Evolutionary conservation across 139 green algal species (phyloP).

Genomic region (Asterochloris sp.): DNA sequence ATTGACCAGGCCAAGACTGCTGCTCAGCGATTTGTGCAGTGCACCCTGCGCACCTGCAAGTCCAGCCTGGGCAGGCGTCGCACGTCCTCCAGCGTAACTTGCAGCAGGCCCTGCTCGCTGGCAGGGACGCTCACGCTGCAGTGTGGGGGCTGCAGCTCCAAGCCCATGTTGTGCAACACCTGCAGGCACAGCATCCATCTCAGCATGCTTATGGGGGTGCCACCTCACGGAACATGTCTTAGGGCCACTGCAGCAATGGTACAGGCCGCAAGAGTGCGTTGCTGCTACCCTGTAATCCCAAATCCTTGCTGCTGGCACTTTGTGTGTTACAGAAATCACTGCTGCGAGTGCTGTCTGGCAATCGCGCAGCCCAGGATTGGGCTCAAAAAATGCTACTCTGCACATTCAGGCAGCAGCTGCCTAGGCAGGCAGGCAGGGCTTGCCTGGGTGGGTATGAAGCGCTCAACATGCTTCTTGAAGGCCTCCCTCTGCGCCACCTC

Average conservation of each 20-base stretch:
- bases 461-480: conserved; percentile 54
- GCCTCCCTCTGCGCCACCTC: conserved; percentile 57
- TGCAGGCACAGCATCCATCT: not conserved
- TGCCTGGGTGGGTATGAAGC: conserved; percentile 46
- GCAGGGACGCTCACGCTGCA: conserved; percentile 7
- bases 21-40: too few relatives aligned
- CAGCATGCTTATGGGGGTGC: not conserved
- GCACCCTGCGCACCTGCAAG: too few relatives aligned
- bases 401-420: not conserved
- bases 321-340: not conserved
- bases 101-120: not conserved
- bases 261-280: not conserved
- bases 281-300: too few relatives aligned
- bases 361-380: not conserved
- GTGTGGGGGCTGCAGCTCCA: not conserved
- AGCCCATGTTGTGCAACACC: conserved; percentile 11
- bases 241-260: not conserved
- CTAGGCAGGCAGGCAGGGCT: not conserved
- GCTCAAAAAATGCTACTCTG: not conserved
- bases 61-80: not conserved
- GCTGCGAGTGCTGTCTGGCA: not conserved
- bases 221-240: too few relatives aligned
- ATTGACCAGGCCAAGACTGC: too few relatives aligned
- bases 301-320: too few relatives aligned
- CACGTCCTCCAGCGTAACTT: conserved; percentile 1